These are phyloP conservation scores for Fraxinus sp. DNA, from an alignment of 305 asterid genomes.

Conservation along the genomic window DNA sequence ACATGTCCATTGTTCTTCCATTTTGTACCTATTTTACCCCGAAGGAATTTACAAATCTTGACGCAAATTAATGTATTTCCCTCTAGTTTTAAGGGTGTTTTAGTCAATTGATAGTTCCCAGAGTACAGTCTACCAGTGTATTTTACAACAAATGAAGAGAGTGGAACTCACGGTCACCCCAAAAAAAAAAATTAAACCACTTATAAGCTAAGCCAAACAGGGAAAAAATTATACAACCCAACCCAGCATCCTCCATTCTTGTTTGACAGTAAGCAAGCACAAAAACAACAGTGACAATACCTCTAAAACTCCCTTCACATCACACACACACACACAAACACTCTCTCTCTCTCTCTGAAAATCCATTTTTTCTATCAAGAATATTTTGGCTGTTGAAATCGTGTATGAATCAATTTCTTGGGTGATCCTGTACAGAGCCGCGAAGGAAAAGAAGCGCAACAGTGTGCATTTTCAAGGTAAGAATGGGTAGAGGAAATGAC, in stretches of 20 bases:
- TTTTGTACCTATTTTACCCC: background rate
- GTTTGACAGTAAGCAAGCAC: slow-evolving; percentile 29
- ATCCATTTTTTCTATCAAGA: background rate
- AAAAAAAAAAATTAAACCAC: background rate
- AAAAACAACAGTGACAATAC: background rate
- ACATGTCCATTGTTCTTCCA: background rate
- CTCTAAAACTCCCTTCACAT: slow-evolving; percentile 31
- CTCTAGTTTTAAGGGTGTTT: background rate
- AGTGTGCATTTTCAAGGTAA: slow-evolving; percentile 5
- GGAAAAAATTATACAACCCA: background rate
- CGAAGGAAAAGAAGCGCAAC: background rate
- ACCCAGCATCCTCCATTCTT: background rate
- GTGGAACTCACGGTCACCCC: background rate
- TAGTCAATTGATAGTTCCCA: background rate
- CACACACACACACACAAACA: background rate
- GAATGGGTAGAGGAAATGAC: background rate
- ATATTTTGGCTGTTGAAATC: background rate
- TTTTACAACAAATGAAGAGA: background rate
- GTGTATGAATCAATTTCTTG: background rate
- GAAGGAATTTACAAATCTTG: background rate
- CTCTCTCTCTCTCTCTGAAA: slow-evolving; percentile 15
- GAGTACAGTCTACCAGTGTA: background rate
- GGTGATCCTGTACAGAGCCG: background rate
- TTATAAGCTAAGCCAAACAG: background rate
- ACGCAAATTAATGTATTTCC: background rate